phyloP scores from a whole-genome alignment of 1,139 yeast species.

The Protomyces inouyei region DNA sequence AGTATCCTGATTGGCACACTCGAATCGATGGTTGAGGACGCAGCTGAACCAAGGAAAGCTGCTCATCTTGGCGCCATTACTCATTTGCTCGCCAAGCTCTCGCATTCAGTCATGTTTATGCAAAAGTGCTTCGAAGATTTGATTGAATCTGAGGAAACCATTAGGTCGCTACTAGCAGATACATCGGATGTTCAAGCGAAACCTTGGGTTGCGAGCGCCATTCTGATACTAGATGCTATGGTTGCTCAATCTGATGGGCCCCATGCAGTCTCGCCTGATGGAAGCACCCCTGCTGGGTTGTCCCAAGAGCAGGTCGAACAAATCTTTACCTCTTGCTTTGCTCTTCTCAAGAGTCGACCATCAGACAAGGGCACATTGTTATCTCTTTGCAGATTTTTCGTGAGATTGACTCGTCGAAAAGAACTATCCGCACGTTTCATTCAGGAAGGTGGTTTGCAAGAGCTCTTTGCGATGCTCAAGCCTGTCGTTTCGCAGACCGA shows the following conservation, averaged over 20 bases:
- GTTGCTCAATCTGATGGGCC: background rate
- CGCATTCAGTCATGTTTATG: background rate
- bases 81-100: background rate
- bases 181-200: background rate
- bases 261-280: background rate
- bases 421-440: conserved; percentile 44
- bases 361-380: conserved; percentile 11
- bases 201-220: background rate
- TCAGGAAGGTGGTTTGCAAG: conserved; percentile 44
- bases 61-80: background rate
- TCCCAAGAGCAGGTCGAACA: background rate
- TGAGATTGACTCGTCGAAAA: conserved; percentile 51
- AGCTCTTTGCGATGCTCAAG: conserved; percentile 38
- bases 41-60: background rate
- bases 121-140: background rate
- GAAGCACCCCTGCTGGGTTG: background rate
- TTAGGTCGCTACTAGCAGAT: background rate
- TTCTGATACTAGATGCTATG: background rate
- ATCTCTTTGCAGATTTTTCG: conserved; percentile 52
- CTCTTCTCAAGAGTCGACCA: background rate
- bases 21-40: background rate
- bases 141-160: background rate
- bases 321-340: background rate
- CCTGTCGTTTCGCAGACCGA: conserved; percentile 36
- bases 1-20: background rate